Evolutionary conservation across 108 stramenopile genomes (phyloP).

Genomic region (Cyclotella cryptica): DNA sequence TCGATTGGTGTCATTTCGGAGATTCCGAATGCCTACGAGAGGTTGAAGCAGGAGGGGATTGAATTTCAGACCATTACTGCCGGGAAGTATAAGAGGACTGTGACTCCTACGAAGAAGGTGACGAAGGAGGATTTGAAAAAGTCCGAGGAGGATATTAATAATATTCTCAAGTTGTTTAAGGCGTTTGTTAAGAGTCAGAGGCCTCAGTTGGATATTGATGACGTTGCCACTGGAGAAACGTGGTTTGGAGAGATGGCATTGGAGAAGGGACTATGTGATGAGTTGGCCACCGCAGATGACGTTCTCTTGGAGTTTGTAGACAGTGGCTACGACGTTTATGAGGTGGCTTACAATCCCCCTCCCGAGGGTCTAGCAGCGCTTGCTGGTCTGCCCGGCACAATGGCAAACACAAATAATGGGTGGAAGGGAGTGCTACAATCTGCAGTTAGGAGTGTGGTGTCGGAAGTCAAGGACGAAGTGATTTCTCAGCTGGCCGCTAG

Average conservation of each 20-base stretch:
- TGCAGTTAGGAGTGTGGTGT: conserved; percentile 56
- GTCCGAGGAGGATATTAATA: conserved; percentile 79
- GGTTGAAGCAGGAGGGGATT: conserved; percentile 90
- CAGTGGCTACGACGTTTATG: conserved; percentile 78
- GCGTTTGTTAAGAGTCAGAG: conserved; percentile 82
- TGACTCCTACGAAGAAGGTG: conserved; percentile 93
- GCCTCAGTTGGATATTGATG: conserved; percentile 86
- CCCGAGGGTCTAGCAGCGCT: conserved; percentile 27
- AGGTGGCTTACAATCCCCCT: conserved; percentile 56
- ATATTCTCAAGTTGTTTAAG: conserved; percentile 87
- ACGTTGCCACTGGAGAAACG: conserved; percentile 93
- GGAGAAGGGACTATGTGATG: conserved; percentile 86
- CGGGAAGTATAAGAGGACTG: conserved; percentile 91
- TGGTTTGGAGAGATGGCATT: conserved; percentile 93
- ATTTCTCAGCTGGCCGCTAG: conserved; percentile 42
- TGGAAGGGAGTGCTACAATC: conserved; percentile 50
- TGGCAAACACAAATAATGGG: conserved; percentile 16
- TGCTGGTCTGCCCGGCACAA: conserved; percentile 28
- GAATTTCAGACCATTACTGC: conserved; percentile 95
- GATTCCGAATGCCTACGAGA: conserved; percentile 92
- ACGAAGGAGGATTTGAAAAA: conserved; percentile 89
- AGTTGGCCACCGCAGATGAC: conserved; percentile 87
- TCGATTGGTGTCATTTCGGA: conserved; percentile 92
- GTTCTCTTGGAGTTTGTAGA: conserved; percentile 77
- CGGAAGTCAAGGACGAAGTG: conserved; percentile 57